These are phyloP conservation scores for Xylaria acuta DNA, from an alignment of 495 filamentous ascomycete species.

Conservation along the genomic window DNA sequence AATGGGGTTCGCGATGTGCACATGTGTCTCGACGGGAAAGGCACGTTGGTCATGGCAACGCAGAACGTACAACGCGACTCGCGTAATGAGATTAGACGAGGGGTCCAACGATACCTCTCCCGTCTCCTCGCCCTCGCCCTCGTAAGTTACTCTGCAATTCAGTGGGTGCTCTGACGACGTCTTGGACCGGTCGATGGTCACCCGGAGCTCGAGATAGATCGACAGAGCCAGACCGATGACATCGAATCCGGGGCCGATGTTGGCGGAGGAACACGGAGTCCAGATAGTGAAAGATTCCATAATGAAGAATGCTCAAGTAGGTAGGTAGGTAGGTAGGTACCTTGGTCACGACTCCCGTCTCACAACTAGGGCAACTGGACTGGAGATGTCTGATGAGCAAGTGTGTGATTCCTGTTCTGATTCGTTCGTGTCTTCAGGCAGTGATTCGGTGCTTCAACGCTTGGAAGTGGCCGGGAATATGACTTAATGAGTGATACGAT, in stretches of 20 bases:
- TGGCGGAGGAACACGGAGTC: constrained; percentile 89
- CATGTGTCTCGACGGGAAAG: constrained; percentile 85
- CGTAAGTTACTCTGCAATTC: constrained; percentile 89
- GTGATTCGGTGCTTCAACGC: background rate
- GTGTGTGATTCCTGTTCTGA: background rate
- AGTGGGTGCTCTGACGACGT: constrained; percentile 64
- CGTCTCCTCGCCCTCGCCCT: constrained; percentile 76
- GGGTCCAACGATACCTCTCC: constrained; percentile 78
- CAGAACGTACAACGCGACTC: constrained; percentile 89
- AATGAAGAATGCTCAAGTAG: background rate
- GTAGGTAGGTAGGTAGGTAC: background rate
- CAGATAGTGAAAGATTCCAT: constrained; percentile 64
- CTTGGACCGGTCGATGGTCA: constrained; percentile 67
- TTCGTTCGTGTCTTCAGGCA: background rate
- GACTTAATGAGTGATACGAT: constrained; percentile 1
- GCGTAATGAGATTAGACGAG: constrained; percentile 87
- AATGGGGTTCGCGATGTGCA: constrained; percentile 93
- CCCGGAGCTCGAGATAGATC: constrained; percentile 83
- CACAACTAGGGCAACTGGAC: background rate
- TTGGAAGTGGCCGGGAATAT: background rate
- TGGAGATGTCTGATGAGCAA: background rate
- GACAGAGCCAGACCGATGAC: constrained; percentile 94
- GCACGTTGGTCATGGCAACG: constrained; percentile 82
- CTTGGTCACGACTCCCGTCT: background rate
- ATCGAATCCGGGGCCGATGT: constrained; percentile 96